Conservation (phyloP, 2,329 filamentous ascomycete species). For the Colletotrichum chlorophyti region DNA sequence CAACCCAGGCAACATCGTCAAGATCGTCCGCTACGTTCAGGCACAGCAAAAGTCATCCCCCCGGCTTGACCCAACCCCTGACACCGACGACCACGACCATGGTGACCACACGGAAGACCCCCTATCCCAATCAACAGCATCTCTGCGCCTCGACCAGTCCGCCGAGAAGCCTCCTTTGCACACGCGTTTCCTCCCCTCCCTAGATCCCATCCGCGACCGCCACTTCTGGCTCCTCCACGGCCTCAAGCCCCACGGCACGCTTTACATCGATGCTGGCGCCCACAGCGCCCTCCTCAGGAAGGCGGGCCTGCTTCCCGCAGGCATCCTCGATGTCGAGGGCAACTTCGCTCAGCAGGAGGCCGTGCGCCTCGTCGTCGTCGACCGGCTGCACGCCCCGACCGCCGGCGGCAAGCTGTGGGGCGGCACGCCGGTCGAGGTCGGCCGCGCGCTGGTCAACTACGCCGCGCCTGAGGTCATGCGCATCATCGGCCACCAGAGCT, state of each 20-base stretch:
- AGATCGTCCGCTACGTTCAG: conserved; percentile 85
- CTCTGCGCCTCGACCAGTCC: conserved; percentile 45
- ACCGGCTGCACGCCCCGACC: conserved; percentile 53
- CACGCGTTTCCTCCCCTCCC: conserved; percentile 88
- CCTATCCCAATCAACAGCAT: conserved; percentile 48
- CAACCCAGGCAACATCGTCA: conserved; percentile 89
- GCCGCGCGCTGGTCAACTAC: conserved; percentile 91
- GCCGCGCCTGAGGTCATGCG: conserved; percentile 81
- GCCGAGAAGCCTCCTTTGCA: conserved; percentile 71
- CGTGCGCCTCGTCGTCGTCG: conserved; percentile 83
- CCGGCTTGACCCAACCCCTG: conserved; percentile 31
- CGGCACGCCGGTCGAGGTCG: conserved; percentile 73
- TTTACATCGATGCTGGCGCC: conserved; percentile 94
- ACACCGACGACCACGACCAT: conserved; percentile 23
- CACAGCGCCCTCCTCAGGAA: conserved; percentile 81
- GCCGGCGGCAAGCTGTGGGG: conserved; percentile 55
- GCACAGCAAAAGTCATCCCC: conserved; percentile 42
- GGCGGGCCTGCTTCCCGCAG: conserved; percentile 86
- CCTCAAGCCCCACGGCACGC: conserved; percentile 84
- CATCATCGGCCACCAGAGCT: conserved; percentile 85
- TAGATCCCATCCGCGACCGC: conserved; percentile 85
- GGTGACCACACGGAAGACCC: conserved; percentile 42
- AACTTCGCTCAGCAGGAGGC: conserved; percentile 92
- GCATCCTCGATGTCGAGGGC: conserved; percentile 89
- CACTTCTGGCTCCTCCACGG: conserved; percentile 98